Percentiles rank a stretch among this genome's conserved stretches.
phyloP scores from a whole-genome alignment of 169 alveolate species.

The Perkinsus marinus region DNA sequence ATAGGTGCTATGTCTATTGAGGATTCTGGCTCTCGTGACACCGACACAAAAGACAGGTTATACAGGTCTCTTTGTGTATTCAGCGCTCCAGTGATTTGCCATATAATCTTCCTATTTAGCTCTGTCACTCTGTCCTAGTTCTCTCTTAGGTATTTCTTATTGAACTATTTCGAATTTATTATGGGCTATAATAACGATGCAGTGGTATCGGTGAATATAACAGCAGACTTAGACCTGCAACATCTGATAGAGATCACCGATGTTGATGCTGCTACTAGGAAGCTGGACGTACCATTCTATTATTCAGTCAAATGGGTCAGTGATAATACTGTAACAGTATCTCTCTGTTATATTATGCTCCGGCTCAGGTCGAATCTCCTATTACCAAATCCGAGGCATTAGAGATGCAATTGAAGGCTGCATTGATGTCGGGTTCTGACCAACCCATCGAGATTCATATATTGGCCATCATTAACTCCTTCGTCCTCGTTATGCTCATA shows the following conservation, averaged over 20 bases:
- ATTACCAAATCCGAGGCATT: background rate
- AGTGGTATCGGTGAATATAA: background rate
- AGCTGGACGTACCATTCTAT: background rate
- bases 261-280: background rate
- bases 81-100: too few relatives aligned
- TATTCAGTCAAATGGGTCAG: slow-evolving; percentile 6
- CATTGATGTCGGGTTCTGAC: background rate
- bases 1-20: background rate
- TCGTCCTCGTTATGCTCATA: slow-evolving; percentile 5
- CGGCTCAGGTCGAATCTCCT: background rate
- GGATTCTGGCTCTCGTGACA: background rate
- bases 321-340: too few relatives aligned
- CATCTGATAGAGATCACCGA: background rate
- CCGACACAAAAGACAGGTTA: background rate
- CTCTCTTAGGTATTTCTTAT: background rate
- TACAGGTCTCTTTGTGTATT: background rate
- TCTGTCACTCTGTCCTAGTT: too few relatives aligned
- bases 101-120: too few relatives aligned
- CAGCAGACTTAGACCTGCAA: background rate
- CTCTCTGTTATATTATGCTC: too few relatives aligned
- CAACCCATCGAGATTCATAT: slow-evolving; percentile 4
- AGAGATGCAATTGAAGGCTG: background rate
- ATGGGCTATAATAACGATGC: slow-evolving; percentile 2
- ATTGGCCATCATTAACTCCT: slow-evolving; percentile 8
- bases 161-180: background rate